Evolutionary conservation across 1,284 basidiomycete genomes (phyloP), one percentile per base, ranked within the genome.

Genomic region (Mycena citricolor): DNA sequence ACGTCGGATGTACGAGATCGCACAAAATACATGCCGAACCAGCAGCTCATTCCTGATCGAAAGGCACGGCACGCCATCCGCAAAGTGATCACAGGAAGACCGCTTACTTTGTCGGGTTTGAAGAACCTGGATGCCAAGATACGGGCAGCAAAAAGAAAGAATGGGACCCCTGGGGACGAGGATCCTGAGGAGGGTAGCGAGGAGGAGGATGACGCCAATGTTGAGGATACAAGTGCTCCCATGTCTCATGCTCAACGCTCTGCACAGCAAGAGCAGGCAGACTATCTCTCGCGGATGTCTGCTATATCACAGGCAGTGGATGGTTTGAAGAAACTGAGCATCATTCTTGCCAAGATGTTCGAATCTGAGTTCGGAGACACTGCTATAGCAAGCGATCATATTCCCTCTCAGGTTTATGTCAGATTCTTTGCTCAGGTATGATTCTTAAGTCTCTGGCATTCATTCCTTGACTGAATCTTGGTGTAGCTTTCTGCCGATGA

Each of bases 11-110:
- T 19, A 5, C 39, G 52, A 1, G 5, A 32, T 8, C n/a, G 13
- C 1, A 45, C 40, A 4, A 17, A 23, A 17, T 47, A 54, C 20
- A 5, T 38, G 6, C 1, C 30, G 5, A n/a, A 11, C 17, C 44
- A 51, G 17, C 49, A 54, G 19, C 21, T 47, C 2, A 8, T 54
- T 28, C 14, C 41, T 4, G 31, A 50, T n/a, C 6, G 4, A 4
- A 16, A 8, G 3, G 10, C 32, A 1, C 23, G 44, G 6, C 20
- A 36, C 13, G 22, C 40, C 8, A 21, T 53, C 3, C 36, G 33
- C 10, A 24, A 26, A 4, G 39, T 53, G 5, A 19, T 53, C 1
- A 21, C 13, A 5, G 51, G 51, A 4, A 21, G 11, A 5, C 41
- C 39, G 4, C 35, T 45, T 17, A 33, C 32, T n/a, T n/a, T n/a